These are phyloP conservation scores for Aphanomyces invadans DNA, from an alignment of 352 stramenopile genomes.

Conservation along the genomic window DNA sequence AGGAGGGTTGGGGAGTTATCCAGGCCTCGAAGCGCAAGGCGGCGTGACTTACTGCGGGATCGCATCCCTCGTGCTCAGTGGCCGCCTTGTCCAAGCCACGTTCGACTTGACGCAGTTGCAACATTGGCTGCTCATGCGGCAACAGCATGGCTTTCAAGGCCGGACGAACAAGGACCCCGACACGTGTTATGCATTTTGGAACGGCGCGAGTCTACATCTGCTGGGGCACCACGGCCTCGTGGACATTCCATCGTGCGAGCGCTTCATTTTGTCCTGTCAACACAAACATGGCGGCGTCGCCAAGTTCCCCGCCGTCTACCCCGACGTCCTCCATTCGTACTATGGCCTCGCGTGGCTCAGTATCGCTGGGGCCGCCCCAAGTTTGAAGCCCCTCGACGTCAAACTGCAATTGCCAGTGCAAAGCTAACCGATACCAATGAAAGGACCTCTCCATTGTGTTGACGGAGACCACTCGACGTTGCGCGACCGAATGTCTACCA, in stretches of 20 bases:
- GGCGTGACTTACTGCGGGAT: slow-evolving; percentile 68
- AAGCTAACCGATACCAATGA: too few species aligned
- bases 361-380: slow-evolving; percentile 42
- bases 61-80: slow-evolving; percentile 58
- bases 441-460: too few species aligned
- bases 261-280: slow-evolving; percentile 82
- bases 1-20: slow-evolving; percentile 64
- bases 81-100: slow-evolving; percentile 58
- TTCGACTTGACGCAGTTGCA: slow-evolving; percentile 55
- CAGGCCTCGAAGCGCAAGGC: slow-evolving; percentile 60
- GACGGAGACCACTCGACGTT: too few species aligned
- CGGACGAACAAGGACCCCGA: slow-evolving; percentile 87
- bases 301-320: slow-evolving; percentile 32
- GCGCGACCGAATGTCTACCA: too few species aligned
- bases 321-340: slow-evolving; percentile 90
- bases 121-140: slow-evolving; percentile 78
- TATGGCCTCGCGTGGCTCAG: slow-evolving; percentile 87
- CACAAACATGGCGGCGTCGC: slow-evolving; percentile 47
- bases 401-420: slow-evolving; percentile 18
- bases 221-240: slow-evolving; percentile 73
- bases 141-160: slow-evolving; percentile 82
- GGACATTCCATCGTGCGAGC: slow-evolving; percentile 50
- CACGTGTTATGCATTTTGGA: slow-evolving; percentile 90
- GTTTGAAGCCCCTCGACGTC: slow-evolving; percentile 23
- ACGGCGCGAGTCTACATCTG: slow-evolving; percentile 79